Conservation (phyloP, 1,284 basidiomycete species). For the Salmacisia buchloeana region DNA sequence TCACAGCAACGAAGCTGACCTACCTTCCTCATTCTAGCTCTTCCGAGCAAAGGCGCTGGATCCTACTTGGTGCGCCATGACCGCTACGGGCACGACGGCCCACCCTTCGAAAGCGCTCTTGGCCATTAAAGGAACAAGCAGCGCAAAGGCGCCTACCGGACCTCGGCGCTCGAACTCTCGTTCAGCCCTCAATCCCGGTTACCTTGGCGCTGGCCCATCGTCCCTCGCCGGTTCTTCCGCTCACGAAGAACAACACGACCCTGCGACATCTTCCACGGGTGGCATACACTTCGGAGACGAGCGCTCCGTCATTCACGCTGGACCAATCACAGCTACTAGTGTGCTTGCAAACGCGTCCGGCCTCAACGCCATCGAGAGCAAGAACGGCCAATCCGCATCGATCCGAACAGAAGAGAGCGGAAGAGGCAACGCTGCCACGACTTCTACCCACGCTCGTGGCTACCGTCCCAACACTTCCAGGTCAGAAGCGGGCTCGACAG, state of each 20-base stretch:
- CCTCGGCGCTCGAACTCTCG: not conserved
- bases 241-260: not conserved
- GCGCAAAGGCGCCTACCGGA: not conserved
- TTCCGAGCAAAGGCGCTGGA: slow-evolving; percentile 41
- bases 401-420: not conserved
- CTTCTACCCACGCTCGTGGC: not conserved
- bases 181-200: not conserved
- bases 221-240: not conserved
- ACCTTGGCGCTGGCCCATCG: not conserved
- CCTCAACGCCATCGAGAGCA: not conserved
- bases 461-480: not conserved
- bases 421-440: not conserved
- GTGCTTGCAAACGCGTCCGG: not conserved
- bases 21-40: slow-evolving; percentile 12
- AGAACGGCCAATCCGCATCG: too few relatives aligned
- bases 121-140: not conserved
- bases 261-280: not conserved
- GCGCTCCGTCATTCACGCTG: slow-evolving; percentile 3
- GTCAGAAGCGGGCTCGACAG: not conserved
- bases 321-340: not conserved
- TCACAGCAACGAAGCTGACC: too few relatives aligned
- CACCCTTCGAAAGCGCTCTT: not conserved
- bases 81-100: slow-evolving; percentile 13
- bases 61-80: slow-evolving; percentile 40
- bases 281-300: slow-evolving; percentile 5